These are phyloP conservation scores for Erodium trifolium DNA, from an alignment of 441 rosid genomes.

Conservation along the genomic window DNA sequence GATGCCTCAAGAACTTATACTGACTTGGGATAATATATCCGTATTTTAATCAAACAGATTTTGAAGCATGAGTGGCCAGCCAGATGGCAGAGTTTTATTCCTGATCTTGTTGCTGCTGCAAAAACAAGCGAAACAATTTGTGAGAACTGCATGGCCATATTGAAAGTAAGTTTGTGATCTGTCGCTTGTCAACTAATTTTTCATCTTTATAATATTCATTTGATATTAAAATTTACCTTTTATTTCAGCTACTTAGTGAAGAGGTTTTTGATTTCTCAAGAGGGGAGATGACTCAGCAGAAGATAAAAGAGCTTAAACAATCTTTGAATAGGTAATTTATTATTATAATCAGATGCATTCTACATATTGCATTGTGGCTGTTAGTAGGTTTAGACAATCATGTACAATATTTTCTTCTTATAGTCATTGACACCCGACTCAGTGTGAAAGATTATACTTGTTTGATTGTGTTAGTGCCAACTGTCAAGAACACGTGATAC, in stretches of 20 bases:
- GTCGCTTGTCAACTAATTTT: background rate
- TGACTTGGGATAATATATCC: background rate
- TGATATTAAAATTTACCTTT: background rate
- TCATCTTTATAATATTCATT: background rate
- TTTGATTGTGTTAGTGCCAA: background rate
- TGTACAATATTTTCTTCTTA: background rate
- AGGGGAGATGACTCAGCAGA: slow-evolving; percentile 98
- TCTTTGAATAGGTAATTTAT: slow-evolving; percentile 72
- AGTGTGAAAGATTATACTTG: background rate
- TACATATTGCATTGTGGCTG: background rate
- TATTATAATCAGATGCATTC: background rate
- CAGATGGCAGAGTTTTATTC: slow-evolving; percentile 97
- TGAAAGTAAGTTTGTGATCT: slow-evolving; percentile 72
- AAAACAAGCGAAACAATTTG: slow-evolving; percentile 99
- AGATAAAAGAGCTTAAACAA: slow-evolving; percentile 96
- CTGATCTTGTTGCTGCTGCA: slow-evolving; percentile 99
- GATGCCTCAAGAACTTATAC: background rate
- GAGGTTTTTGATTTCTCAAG: slow-evolving; percentile 99
- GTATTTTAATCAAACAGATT: slow-evolving; percentile 42
- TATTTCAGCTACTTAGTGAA: slow-evolving; percentile 84
- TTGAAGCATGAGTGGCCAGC: slow-evolving; percentile 99
- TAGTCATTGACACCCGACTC: background rate
- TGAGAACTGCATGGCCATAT: slow-evolving; percentile 96
- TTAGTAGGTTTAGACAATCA: background rate
- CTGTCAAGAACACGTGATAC: background rate